Evolutionary conservation across 2,329 filamentous ascomycete species (phyloP).

Genomic region (Didymella keratinophila): DNA sequence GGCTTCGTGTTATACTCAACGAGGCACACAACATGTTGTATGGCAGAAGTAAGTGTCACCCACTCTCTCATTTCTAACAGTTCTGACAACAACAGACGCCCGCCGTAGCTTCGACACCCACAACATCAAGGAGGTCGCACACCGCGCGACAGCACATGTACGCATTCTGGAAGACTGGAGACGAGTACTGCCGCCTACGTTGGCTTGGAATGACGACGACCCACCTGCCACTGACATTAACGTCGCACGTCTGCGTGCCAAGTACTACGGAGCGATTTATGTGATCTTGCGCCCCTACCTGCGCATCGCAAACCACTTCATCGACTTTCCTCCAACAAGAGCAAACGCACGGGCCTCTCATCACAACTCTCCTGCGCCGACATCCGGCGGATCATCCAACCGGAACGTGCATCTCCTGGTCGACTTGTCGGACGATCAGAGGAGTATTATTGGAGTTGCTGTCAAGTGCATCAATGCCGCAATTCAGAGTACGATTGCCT

Average conservation of each 20-base stretch:
- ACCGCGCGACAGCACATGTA: constrained; percentile 41
- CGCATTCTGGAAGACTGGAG: constrained; percentile 64
- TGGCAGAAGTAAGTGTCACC: constrained; percentile 44
- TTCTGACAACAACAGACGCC: constrained; percentile 44
- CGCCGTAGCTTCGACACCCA: constrained; percentile 45
- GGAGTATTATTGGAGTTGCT: constrained; percentile 38
- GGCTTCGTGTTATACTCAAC: constrained; percentile 65
- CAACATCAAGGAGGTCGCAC: constrained; percentile 42
- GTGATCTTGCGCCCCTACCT: constrained; percentile 86
- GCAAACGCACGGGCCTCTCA: constrained; percentile 48
- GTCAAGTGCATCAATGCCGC: constrained; percentile 63
- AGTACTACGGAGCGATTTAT: constrained; percentile 92
- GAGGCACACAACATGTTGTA: constrained; percentile 64
- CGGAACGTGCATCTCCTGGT: constrained; percentile 38
- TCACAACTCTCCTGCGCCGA: constrained; percentile 57
- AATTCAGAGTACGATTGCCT: constrained; percentile 84
- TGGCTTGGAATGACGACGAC: constrained; percentile 74
- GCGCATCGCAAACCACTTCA: constrained; percentile 65
- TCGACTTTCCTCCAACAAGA: constrained; percentile 53
- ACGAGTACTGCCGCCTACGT: constrained; percentile 54
- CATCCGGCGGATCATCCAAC: constrained; percentile 33
- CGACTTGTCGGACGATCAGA: constrained; percentile 37
- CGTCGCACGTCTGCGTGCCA: constrained; percentile 82
- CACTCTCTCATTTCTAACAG: constrained; percentile 1
- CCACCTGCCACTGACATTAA: constrained; percentile 78